These are phyloP conservation scores for Sphaerosporella brunnea DNA, from an alignment of 495 filamentous ascomycete species.

Conservation along the genomic window DNA sequence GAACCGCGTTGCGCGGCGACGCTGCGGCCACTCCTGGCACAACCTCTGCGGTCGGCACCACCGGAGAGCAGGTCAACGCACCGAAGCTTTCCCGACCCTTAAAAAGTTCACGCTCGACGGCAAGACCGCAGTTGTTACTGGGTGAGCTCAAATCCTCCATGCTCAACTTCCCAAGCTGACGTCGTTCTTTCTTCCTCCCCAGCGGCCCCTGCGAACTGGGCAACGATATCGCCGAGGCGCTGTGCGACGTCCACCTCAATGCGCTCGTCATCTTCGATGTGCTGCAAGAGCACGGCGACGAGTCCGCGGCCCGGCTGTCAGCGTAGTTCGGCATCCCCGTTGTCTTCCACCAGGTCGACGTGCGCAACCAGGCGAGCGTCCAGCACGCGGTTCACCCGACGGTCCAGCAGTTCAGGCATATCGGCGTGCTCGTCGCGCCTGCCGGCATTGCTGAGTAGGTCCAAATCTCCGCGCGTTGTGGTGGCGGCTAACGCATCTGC, in stretches of 20 bases:
- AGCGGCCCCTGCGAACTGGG: slow-evolving; percentile 63
- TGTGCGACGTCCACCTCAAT: slow-evolving; percentile 54
- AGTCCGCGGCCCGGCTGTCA: slow-evolving; percentile 46
- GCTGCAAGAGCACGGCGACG: slow-evolving; percentile 53
- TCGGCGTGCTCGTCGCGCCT: slow-evolving; percentile 67
- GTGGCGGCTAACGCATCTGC: neutral
- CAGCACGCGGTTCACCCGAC: slow-evolving; percentile 38
- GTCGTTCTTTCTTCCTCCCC: too few relatives aligned
- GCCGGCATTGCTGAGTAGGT: slow-evolving; percentile 67
- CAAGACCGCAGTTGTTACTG: slow-evolving; percentile 55
- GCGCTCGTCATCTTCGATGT: slow-evolving; percentile 58
- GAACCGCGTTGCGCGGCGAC: too few relatives aligned
- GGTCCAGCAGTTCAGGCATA: slow-evolving; percentile 34
- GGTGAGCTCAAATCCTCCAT: too few relatives aligned
- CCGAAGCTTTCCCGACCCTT: too few relatives aligned
- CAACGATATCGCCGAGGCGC: slow-evolving; percentile 57
- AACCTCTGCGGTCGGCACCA: too few relatives aligned
- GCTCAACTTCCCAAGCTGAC: too few relatives aligned
- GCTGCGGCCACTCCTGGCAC: too few relatives aligned
- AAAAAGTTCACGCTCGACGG: slow-evolving; percentile 46
- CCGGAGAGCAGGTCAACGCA: too few relatives aligned
- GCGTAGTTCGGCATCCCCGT: too few relatives aligned
- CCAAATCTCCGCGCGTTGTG: neutral
- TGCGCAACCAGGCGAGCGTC: too few relatives aligned
- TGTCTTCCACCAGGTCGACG: too few relatives aligned